These are phyloP conservation scores for Protomyces inundatus DNA, from an alignment of 1,139 yeast species.

Conservation along the genomic window DNA sequence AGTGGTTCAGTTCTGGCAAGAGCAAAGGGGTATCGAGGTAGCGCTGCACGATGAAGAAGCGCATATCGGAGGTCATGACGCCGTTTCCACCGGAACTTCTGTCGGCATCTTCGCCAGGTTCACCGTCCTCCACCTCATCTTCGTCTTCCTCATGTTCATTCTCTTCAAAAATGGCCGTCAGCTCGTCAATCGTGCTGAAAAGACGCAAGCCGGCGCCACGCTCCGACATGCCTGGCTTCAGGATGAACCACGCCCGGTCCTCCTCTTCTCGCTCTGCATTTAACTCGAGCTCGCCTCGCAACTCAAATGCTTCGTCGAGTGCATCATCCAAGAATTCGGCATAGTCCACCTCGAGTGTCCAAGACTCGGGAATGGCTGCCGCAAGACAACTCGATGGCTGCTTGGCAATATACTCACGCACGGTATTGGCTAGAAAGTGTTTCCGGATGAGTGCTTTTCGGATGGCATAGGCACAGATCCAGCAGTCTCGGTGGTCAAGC, in stretches of 20 bases:
- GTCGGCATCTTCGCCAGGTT: slow-evolving; percentile 36
- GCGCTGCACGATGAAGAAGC: slow-evolving; percentile 86
- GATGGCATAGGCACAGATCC: slow-evolving; percentile 40
- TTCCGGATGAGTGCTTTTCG: slow-evolving; percentile 85
- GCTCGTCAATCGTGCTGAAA: slow-evolving; percentile 68
- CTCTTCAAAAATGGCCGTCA: slow-evolving; percentile 75
- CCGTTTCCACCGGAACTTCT: slow-evolving; percentile 34
- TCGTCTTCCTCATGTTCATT: slow-evolving; percentile 67
- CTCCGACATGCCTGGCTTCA: slow-evolving; percentile 95
- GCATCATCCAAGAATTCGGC: slow-evolving; percentile 95
- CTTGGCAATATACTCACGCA: slow-evolving; percentile 67
- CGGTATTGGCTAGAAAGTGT: slow-evolving; percentile 76
- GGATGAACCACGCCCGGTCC: slow-evolving; percentile 60
- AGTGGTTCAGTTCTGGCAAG: slow-evolving; percentile 53
- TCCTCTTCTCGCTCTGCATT: slow-evolving; percentile 40
- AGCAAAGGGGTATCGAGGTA: slow-evolving; percentile 66
- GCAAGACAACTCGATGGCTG: slow-evolving; percentile 61
- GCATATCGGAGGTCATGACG: slow-evolving; percentile 60
- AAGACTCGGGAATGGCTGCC: slow-evolving; percentile 66
- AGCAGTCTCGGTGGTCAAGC: slow-evolving; percentile 45
- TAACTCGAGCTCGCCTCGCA: slow-evolving; percentile 65
- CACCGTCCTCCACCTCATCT: slow-evolving; percentile 47
- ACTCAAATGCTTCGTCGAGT: slow-evolving; percentile 83
- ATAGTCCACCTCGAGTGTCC: slow-evolving; percentile 81
- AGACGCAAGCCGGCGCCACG: slow-evolving; percentile 91